Conservation (phyloP, 2,329 filamentous ascomycete genomes). For the Fusarium pseudograminearum region DNA sequence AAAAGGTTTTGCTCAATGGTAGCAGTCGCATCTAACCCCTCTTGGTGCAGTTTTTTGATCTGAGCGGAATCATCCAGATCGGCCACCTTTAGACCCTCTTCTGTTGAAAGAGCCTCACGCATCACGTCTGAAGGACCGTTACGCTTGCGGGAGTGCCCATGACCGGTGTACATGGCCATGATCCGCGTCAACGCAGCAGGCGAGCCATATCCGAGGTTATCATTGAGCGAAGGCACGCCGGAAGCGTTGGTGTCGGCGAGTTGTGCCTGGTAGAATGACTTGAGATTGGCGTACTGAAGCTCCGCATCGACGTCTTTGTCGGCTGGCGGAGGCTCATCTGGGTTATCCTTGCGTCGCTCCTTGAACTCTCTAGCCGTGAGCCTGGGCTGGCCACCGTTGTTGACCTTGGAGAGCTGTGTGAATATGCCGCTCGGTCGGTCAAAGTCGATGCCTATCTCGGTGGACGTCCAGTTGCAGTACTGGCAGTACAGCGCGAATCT, state of each 20-base stretch:
- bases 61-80: conserved; percentile 71
- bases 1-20: conserved; percentile 61
- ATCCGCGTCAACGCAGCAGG: conserved; percentile 87
- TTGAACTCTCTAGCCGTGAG: conserved; percentile 64
- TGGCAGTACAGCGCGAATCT: conserved; percentile 86
- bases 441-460: conserved; percentile 90
- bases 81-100: conserved; percentile 78
- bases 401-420: conserved; percentile 79
- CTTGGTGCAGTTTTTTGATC: conserved; percentile 68
- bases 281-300: conserved; percentile 79
- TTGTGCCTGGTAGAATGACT: conserved; percentile 85
- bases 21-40: conserved; percentile 73
- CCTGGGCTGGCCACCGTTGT: conserved; percentile 68
- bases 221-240: conserved; percentile 56
- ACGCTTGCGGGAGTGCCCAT: conserved; percentile 71
- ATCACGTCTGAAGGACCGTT: conserved; percentile 78
- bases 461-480: conserved; percentile 93
- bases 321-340: conserved; percentile 53
- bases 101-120: conserved; percentile 78
- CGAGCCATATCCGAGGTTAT: conserved; percentile 71
- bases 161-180: conserved; percentile 88
- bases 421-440: conserved; percentile 90
- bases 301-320: conserved; percentile 70
- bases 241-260: conserved; percentile 71
- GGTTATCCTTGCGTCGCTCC: conserved; percentile 63